These are phyloP conservation scores for Populus simonii DNA, from an alignment of 345 rosid species.

Conservation along the genomic window DNA sequence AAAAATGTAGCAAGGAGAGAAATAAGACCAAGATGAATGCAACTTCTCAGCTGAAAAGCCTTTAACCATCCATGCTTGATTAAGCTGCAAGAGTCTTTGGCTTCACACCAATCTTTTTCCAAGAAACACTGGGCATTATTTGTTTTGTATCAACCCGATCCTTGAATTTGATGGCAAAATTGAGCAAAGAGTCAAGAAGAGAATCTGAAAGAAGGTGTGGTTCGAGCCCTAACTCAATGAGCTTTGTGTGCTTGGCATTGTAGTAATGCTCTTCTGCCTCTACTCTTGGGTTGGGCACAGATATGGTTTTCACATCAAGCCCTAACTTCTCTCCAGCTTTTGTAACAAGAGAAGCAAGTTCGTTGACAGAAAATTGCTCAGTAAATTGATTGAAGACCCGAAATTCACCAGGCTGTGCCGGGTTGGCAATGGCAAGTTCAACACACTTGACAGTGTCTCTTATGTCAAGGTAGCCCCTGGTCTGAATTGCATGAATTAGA, in stretches of 20 bases:
- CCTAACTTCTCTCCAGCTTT: constrained; percentile 86
- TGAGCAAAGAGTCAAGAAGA: constrained; percentile 87
- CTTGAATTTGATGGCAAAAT: constrained; percentile 71
- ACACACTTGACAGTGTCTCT: constrained; percentile 95
- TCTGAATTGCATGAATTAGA: constrained; percentile 41
- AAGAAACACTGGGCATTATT: constrained; percentile 92
- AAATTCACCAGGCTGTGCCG: constrained; percentile 82
- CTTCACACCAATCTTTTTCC: constrained; percentile 84
- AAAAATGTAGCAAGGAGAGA: background rate
- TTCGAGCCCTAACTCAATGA: constrained; percentile 83
- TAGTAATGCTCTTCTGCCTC: constrained; percentile 99
- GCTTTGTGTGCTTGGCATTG: constrained; percentile 96
- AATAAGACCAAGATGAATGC: background rate
- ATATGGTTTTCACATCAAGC: constrained; percentile 60
- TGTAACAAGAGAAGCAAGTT: constrained; percentile 82
- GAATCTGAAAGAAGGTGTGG: constrained; percentile 91
- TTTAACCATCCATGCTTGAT: constrained; percentile 3
- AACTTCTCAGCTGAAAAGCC: background rate
- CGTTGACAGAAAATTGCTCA: constrained; percentile 89
- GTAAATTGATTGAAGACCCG: constrained; percentile 94
- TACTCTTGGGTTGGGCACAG: constrained; percentile 92
- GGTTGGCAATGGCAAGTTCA: constrained; percentile 88
- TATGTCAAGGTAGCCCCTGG: constrained; percentile 97
- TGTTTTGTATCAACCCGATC: constrained; percentile 82
- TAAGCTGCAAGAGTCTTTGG: constrained; percentile 63